These are phyloP conservation scores for Musa troglodytarum DNA, from an alignment of 176 grass and related monocot species.

Conservation along the genomic window DNA sequence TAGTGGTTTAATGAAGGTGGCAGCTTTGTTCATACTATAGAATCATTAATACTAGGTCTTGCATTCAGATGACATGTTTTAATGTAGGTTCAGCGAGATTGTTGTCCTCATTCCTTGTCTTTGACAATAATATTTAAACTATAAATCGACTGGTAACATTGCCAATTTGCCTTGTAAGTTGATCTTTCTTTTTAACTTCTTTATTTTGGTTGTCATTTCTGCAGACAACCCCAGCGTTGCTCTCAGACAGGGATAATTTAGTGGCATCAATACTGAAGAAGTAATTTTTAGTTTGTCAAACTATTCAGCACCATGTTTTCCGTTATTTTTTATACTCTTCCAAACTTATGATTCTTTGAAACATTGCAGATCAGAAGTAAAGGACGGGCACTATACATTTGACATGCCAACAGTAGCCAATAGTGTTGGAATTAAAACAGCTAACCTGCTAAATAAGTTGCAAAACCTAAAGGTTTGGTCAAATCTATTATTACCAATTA, in stretches of 20 bases:
- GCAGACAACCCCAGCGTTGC: conserved; percentile 68
- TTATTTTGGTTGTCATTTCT: conserved; percentile 22
- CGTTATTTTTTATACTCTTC: not conserved
- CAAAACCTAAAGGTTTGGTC: conserved; percentile 65
- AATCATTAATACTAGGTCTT: not conserved
- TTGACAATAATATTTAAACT: no score
- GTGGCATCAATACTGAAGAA: conserved; percentile 62
- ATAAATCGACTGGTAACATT: not conserved
- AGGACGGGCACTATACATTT: conserved; percentile 76
- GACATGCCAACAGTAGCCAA: conserved; percentile 71
- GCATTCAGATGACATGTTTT: not conserved
- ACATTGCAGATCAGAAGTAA: conserved; percentile 55
- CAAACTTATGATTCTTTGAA: conserved; percentile 10
- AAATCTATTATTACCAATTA: conserved; percentile 2
- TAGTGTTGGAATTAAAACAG: conserved; percentile 37
- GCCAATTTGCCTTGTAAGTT: not conserved
- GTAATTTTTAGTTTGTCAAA: conserved; percentile 12
- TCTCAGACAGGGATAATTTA: conserved; percentile 65
- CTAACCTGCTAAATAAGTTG: conserved; percentile 62
- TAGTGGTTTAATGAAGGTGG: no score
- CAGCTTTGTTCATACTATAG: no score
- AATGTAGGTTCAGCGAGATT: no score
- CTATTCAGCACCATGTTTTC: conserved; percentile 2
- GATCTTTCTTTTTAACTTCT: conserved; percentile 12
- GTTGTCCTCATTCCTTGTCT: no score